Evolutionary conservation across 768 basidiomycete species (phyloP).

Genomic region (Boletus pseudopeckii): DNA sequence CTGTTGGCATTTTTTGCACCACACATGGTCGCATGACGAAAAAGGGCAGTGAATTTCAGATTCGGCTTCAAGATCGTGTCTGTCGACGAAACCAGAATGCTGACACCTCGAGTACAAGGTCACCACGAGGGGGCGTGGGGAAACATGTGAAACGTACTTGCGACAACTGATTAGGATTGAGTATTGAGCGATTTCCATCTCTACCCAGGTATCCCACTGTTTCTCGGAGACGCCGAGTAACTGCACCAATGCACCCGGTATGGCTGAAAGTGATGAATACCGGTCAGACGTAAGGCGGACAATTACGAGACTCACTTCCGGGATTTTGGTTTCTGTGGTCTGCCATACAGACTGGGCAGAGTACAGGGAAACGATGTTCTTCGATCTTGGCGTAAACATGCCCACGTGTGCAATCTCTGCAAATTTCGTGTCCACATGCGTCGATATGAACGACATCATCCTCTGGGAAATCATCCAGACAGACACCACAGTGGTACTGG

Average conservation of each 20-base stretch:
- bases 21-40: slow-evolving; percentile 45
- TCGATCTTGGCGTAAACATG: slow-evolving; percentile 47
- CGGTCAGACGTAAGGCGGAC: neutral
- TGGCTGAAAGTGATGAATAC: slow-evolving; percentile 25
- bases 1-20: slow-evolving; percentile 61
- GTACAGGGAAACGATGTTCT: slow-evolving; percentile 55
- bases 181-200: slow-evolving; percentile 44
- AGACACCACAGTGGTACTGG: slow-evolving; percentile 52
- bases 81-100: slow-evolving; percentile 49
- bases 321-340: slow-evolving; percentile 29
- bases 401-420: slow-evolving; percentile 46
- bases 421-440: slow-evolving; percentile 50
- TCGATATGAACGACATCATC: slow-evolving; percentile 42
- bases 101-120: slow-evolving; percentile 40
- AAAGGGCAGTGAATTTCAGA: slow-evolving; percentile 49
- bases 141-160: slow-evolving; percentile 36
- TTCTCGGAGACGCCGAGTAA: slow-evolving; percentile 44
- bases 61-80: slow-evolving; percentile 39
- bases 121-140: neutral
- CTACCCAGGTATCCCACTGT: slow-evolving; percentile 41
- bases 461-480: slow-evolving; percentile 47
- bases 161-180: slow-evolving; percentile 46
- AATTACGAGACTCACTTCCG: slow-evolving; percentile 23
- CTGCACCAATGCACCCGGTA: slow-evolving; percentile 37
- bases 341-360: slow-evolving; percentile 55